Evolutionary conservation across 176 grass and related monocot species (phyloP), one percentile per base, ranked within the genome.

Genomic region (Oryza coarctata): DNA sequence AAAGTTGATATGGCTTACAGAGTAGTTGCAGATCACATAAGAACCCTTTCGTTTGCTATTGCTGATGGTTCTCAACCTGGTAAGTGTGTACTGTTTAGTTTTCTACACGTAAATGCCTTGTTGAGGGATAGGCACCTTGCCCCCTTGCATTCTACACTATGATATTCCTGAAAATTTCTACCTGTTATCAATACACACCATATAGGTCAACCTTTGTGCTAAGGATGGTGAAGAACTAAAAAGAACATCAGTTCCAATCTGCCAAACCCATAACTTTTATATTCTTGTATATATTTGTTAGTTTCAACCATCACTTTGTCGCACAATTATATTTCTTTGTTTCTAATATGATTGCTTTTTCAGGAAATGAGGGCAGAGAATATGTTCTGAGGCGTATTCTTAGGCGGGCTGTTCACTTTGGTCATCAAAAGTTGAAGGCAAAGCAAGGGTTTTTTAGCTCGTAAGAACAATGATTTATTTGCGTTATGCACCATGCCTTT

Each of bases 1-100:
- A 95, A 91, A 91, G 72, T 91, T 86, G 96, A 99, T 82, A 99
- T 99, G 96, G 96, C 96, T 27, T 99, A 99, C 65, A 91, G 96
- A 80, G 96, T 99, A 73, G 84, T 99, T 47, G 96, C 96, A 43
- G 93, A 99, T 87, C 96, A 99, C 76, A 99, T 95, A 83, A 93
- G 96, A 68, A 99, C 91, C 14, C 89, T 99, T 71, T 95, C 83
- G 23, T 83, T 99, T 63, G 96, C 93, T 72, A 95, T 95, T 36
- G 93, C 96, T 78, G 93, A 99, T 83, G 96, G 91, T 72, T 99
- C 93, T 76, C 89, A 90, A 73, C 93, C 96, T 75, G 95, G 95
- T 97, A 77, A 79, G 76, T 79, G 25, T 22, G 29, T 32, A 13
- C 29, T 78, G 10, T 79, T 65, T 81, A 82, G 17, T 22, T 74